phyloP scores from a whole-genome alignment of 2,329 filamentous ascomycete genomes.

The Tolypocladium amazonense region DNA sequence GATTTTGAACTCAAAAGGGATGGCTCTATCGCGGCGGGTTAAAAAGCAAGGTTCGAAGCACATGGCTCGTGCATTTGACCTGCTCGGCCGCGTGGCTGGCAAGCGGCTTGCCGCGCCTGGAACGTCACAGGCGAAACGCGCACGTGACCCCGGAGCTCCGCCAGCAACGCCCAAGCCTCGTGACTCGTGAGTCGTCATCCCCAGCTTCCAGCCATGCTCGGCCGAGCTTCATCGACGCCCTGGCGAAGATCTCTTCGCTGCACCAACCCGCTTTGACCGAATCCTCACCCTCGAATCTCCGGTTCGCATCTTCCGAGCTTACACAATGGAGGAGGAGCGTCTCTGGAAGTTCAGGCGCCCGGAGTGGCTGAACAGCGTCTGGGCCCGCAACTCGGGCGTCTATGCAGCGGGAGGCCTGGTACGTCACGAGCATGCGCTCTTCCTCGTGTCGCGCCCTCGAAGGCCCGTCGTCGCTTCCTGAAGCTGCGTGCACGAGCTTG shows the following conservation, averaged over 20 bases:
- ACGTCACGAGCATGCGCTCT: constrained; percentile 18
- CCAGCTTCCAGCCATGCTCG: neutral
- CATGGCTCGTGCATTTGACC: neutral
- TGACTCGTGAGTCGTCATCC: neutral
- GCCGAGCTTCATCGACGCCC: neutral
- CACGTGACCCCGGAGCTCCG: neutral
- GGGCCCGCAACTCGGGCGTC: constrained; percentile 52
- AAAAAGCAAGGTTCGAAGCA: neutral
- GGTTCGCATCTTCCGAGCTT: neutral
- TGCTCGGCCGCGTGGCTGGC: neutral
- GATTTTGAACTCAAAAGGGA: no score
- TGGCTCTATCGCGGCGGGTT: no score
- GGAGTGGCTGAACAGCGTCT: constrained; percentile 55
- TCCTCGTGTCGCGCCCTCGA: no score
- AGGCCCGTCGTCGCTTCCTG: neutral
- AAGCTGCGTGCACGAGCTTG: neutral
- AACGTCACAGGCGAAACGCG: neutral
- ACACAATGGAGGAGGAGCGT: constrained; percentile 50
- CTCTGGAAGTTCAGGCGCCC: constrained; percentile 58
- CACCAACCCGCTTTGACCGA: neutral
- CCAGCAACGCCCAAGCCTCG: neutral
- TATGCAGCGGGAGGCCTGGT: constrained; percentile 54
- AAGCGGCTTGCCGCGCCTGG: no score
- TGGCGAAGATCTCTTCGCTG: neutral
- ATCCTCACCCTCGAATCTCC: neutral